phyloP scores from a whole-genome alignment of 768 basidiomycete species.

The Russula griseocarnosa region DNA sequence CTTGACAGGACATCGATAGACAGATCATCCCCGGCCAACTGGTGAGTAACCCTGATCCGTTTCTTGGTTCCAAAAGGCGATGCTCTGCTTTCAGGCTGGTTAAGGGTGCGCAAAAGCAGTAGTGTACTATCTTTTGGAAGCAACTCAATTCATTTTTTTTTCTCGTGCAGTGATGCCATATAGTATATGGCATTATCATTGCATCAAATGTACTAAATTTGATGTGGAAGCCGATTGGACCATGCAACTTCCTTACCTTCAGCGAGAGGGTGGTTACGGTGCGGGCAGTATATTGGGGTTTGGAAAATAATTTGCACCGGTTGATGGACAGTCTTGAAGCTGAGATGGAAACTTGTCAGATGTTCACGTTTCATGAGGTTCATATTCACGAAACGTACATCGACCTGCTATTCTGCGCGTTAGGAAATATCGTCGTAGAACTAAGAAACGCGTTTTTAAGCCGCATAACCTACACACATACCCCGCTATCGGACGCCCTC shows the following conservation, averaged over 20 bases:
- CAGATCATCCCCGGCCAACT: neutral
- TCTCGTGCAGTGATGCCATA: neutral
- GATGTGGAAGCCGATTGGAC: no score
- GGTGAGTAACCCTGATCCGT: neutral
- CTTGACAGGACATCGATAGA: neutral
- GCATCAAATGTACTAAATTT: no score
- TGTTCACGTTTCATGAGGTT: neutral
- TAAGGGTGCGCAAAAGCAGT: neutral
- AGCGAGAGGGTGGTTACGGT: neutral
- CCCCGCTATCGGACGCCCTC: neutral
- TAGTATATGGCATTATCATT: no score
- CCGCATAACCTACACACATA: constrained; percentile 1
- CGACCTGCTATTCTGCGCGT: neutral
- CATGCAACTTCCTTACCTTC: neutral
- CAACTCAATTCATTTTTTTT: neutral
- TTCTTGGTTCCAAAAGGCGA: neutral
- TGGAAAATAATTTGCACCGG: neutral
- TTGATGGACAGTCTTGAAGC: neutral
- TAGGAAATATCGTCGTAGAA: neutral
- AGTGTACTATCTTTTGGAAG: neutral
- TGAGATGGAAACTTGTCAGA: neutral
- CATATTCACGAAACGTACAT: neutral
- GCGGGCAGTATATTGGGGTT: neutral
- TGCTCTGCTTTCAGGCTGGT: neutral
- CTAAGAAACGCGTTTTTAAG: neutral